Evolutionary conservation across 2,329 filamentous ascomycete genomes (phyloP), one percentile per base, ranked within the genome.

Genomic region (Calycina marina): DNA sequence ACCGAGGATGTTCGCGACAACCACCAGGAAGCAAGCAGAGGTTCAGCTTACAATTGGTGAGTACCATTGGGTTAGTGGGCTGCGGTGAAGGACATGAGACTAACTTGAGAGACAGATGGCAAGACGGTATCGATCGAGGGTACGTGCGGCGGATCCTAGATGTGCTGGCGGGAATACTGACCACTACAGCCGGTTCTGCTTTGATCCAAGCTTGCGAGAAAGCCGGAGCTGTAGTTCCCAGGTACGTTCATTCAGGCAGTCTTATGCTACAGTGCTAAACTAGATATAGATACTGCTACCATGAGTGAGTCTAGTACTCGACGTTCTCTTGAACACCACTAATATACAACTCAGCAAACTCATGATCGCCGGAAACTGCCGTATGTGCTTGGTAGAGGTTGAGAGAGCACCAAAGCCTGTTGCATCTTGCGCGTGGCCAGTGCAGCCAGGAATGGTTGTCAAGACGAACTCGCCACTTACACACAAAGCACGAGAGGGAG

Each of bases 131-230:
- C 85, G 42, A 85, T 98, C 58, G 85, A 94, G 81, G 84, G 85
- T 93, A 77, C 28, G 41, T 40, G 20, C 29, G 16, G 18, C 33
- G 9, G 29, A 14, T 32, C 14, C 27, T n/a, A 28, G 29, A 25
- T 48, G 50, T 34, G 39, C 17, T 30, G 34, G 41, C 30, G 28
- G 37, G 18, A 17, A 35, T 43, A 40, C 55, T 66, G 52, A 66
- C 55, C 9, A 46, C 36, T 51, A 58, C 57, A 93, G 88, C 88
- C 61, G 88, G 88, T 46, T 90, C 90, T 50, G 88, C 90, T 54
- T 72, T 98, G 52, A 98, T 98, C 57, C 90, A 98, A 66, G 90
- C 90, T 55, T 98, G 90, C 67, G 90, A 98, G 64, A 94, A 98
- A 67, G 90, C 88, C 44, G 90, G 90, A 54, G 72, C 69, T 45